Evolutionary conservation across 345 rosid species (phyloP), one percentile per base, ranked within the genome.

Genomic region (Lenwebbia sp.): DNA sequence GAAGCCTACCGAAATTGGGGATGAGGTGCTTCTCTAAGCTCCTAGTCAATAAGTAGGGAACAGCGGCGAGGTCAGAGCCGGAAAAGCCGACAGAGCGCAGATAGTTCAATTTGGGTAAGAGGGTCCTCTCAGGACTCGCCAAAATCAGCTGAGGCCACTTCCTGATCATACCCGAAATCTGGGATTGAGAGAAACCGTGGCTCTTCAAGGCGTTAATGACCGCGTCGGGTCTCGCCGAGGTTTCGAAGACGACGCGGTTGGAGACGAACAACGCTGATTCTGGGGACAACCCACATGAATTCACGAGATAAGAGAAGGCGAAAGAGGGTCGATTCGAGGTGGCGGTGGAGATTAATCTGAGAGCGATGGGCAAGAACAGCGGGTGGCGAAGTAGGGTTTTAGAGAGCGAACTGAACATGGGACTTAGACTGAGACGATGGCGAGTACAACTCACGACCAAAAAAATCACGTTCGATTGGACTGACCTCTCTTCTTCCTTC

Each of bases 51-150:
- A 88, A 4, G 26, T 15, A 2, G 2, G 90, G 88, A 86, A 17
- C 14, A 15, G 0, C 10, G 60, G 50, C 28, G 10, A 90, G 44
- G 2, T 87, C 91, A 14, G 84, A 4, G n/a, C 33, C 44, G 26
- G 92, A 89, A 40, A 88, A 11, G 6, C 92, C 93, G 81, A 53
- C 86, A 12, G 93, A 90, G 55, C 15, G 21, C 56, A 92, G 86
- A 62, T 89, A 90, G 22, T 92, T 84, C 7, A 92, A 44, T 70
- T 92, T 92, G 82, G 93, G 94, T 49, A 83, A 17, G 85, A 92
- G 87, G 60, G 47, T 89, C 44, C 81, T 88, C 55, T 75, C 90
- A 10, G 89, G 92, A 7, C 55, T 74, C 50, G 5, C 1, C 11
- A 47, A 4, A 7, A 91, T 85, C 44, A 88, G 7, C 7, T 1